These are phyloP conservation scores for Alternaria burnsii DNA, from an alignment of 2,329 filamentous ascomycete species.

Conservation along the genomic window DNA sequence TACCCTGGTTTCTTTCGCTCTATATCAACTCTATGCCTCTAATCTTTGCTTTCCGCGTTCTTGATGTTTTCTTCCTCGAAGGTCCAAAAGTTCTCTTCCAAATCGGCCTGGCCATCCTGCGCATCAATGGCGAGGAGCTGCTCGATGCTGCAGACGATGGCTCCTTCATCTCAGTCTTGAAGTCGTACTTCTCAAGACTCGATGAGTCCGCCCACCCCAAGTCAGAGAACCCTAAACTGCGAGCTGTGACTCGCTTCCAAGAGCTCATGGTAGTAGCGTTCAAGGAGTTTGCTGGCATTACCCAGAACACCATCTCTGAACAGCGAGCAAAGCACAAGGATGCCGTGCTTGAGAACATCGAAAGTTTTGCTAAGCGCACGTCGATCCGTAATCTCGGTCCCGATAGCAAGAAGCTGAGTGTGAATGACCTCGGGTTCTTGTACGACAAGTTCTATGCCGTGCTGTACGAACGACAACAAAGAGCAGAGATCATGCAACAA, in stretches of 20 bases:
- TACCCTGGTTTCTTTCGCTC: constrained; percentile 96
- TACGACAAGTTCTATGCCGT: constrained; percentile 96
- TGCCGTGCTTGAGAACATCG: constrained; percentile 91
- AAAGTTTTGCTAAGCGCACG: constrained; percentile 95
- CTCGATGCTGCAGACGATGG: constrained; percentile 93
- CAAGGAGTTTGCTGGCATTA: constrained; percentile 96
- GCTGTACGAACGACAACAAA: constrained; percentile 89
- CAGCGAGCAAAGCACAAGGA: constrained; percentile 92
- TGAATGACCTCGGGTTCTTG: constrained; percentile 85
- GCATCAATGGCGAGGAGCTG: constrained; percentile 96
- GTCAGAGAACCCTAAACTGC: constrained; percentile 92
- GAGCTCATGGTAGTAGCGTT: constrained; percentile 99
- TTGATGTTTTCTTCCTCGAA: constrained; percentile 98
- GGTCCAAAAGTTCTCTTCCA: constrained; percentile 98
- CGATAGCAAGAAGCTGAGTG: constrained; percentile 88
- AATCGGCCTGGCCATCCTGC: constrained; percentile 92
- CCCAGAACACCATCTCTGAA: constrained; percentile 89
- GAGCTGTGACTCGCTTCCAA: constrained; percentile 94
- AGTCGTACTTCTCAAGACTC: constrained; percentile 89
- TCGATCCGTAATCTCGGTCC: constrained; percentile 95
- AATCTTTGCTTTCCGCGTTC: constrained; percentile 93
- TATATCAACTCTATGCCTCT: constrained; percentile 99
- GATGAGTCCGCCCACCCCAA: constrained; percentile 96
- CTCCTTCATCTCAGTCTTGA: constrained; percentile 94
- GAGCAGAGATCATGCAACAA: constrained; percentile 74